A percentile compares a stretch with the other conserved stretches of the same genome.
These are phyloP conservation scores for Hemisphaericaspora lyxosophila DNA, from an alignment of 1,139 yeast species.

Conservation along the genomic window DNA sequence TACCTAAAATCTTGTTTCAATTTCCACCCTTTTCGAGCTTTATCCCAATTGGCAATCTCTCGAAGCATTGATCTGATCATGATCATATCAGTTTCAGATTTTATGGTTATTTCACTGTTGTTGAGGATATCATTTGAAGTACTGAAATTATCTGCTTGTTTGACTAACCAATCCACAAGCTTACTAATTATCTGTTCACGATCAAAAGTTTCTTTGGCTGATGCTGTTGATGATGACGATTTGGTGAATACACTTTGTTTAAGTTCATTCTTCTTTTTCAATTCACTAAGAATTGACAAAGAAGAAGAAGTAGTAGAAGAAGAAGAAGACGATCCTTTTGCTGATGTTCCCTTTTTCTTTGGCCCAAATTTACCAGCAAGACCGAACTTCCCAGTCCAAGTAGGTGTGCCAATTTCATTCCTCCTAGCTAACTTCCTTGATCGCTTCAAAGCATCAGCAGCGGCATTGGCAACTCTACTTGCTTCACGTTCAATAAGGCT, in stretches of 20 bases:
- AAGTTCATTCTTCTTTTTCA: conserved; percentile 18
- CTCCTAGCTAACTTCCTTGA: conserved; percentile 66
- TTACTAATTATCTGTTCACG: conserved; percentile 24
- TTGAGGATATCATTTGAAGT: conserved; percentile 59
- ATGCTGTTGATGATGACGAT: conserved; percentile 15
- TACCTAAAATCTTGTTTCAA: conserved; percentile 53
- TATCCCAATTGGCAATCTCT: conserved; percentile 70
- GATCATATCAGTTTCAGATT: conserved; percentile 57
- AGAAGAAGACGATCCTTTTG: no score
- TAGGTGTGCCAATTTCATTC: conserved; percentile 78
- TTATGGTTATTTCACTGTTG: conserved; percentile 46
- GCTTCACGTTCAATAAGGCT: conserved; percentile 76
- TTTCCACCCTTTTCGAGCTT: conserved; percentile 57
- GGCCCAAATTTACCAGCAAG: conserved; percentile 55
- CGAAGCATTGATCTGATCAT: conserved; percentile 67
- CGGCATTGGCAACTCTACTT: conserved; percentile 68
- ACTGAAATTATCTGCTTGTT: conserved; percentile 43
- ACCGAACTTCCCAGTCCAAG: conserved; percentile 96
- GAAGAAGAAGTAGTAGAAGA: no score
- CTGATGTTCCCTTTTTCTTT: conserved; percentile 3
- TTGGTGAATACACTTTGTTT: conserved; percentile 15
- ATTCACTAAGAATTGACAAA: not conserved
- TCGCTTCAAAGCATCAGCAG: conserved; percentile 67
- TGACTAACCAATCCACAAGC: conserved; percentile 34
- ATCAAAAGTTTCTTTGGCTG: conserved; percentile 13